Base-by-base conservation (phyloP, 768 basidiomycete species). In the Candolleomyces efflorescens region DNA sequence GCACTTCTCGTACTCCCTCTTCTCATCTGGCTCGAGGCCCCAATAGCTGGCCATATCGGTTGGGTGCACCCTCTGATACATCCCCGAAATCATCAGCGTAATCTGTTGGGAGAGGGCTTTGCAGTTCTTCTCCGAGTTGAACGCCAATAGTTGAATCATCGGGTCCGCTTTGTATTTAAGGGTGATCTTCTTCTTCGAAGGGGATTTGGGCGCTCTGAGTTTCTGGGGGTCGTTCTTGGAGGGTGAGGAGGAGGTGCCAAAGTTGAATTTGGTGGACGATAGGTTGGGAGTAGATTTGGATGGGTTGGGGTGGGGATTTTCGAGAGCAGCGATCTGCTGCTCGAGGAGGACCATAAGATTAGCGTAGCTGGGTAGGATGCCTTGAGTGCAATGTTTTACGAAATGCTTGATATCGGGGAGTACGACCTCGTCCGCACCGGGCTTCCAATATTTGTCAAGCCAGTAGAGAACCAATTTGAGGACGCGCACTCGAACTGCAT, bases 391-490 rank as follows among this genome's bases (percentile, higher is more conserved):
- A 5, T 59, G 24, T 44, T 59, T 20, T 10, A 59, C 22, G 45
- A 61, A 63, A 11, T 44, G 22, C 12, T 41, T 44, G 7, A 63
- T 61, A 1, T 47, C 53, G 26, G 62, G 65, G 49, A 80, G 67
- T 18, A 79, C 68, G 3, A 75, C 70, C 0, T 60, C 63, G 54
- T 92, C 90, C 3, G 70, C 66, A 0, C 76, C 76, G n/a, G 73
- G 70, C 37, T 77, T 73, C 89, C 89, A 92, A 64, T 89, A 80
- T 38, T 75, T 70, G 57, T 86, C 80, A n/a, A 90, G 75, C 90
- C 90, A 92, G n/a, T 78, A 73, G 62, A 82, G 78, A 56, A 91
- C 63, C 22, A 86, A 63, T 64, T 82, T 83, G 47, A 79, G 81
- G 17, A 90, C 76, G n/a, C 83, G 76, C 53, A 83, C 70, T 53